Evolutionary conservation across 331 rosid genomes (phyloP).

Genomic region (Pyracantha coccinea): DNA sequence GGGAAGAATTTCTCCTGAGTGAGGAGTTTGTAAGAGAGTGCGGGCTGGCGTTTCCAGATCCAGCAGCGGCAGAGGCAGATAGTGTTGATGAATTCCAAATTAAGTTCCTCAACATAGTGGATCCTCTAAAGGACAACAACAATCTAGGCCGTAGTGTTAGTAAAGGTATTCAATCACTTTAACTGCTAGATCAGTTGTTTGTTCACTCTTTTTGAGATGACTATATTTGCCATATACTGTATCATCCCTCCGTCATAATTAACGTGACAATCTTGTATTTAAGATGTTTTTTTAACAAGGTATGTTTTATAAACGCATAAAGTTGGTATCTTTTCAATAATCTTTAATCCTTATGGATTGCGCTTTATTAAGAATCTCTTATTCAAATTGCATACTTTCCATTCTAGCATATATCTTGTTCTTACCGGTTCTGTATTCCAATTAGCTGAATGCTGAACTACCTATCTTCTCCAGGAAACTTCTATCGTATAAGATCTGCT

Average conservation of each 20-base stretch:
- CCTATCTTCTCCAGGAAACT: constrained; percentile 47
- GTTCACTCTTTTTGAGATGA: background rate
- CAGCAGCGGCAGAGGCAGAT: constrained; percentile 37
- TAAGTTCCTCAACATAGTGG: constrained; percentile 72
- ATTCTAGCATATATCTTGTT: too few relatives aligned
- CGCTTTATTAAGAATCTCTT: background rate
- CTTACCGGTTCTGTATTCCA: background rate
- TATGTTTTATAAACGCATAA: background rate
- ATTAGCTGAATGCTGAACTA: background rate
- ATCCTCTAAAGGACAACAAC: constrained; percentile 81
- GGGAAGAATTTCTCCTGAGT: constrained; percentile 36
- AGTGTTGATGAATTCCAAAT: constrained; percentile 46
- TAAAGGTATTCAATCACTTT: constrained; percentile 32
- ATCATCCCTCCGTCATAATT: background rate
- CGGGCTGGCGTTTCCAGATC: constrained; percentile 48
- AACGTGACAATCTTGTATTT: background rate
- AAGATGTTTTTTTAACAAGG: background rate
- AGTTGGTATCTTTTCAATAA: background rate
- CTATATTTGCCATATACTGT: background rate
- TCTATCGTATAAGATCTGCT: constrained; percentile 62
- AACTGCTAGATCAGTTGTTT: background rate
- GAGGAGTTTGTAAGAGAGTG: constrained; percentile 63
- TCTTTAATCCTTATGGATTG: background rate
- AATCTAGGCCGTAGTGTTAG: constrained; percentile 82
- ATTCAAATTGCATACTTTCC: background rate